Base-by-base conservation (phyloP, 345 rosid species). In the Bruguiera parviflora region DNA sequence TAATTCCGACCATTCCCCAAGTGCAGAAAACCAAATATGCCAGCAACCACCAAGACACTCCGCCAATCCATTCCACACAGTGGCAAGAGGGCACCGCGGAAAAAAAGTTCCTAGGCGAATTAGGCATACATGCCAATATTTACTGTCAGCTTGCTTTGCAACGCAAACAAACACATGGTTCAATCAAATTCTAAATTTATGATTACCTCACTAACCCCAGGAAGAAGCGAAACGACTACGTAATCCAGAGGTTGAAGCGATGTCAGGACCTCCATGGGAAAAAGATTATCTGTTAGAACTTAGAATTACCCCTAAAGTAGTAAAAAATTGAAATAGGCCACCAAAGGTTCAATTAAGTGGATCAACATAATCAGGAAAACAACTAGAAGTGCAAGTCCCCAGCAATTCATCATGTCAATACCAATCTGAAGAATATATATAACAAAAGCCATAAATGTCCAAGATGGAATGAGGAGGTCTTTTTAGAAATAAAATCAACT, bases 201-300 rank as follows among this genome's bases (percentile, higher is more conserved):
- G 32, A 53, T 69, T 71, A 91, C 99, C 90, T 94, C 97, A 61
- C 96, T 86, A 22, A 91, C 57, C 49, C 99, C 96, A 20, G 99
- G 96, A 66, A 94, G 78, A 75, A 90, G 62, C 3, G 98, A 86
- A 60, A 94, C 89, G 58, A 87, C 72, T 56, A 86, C 63, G 80
- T 88, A 94, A 85, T 94, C 97, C 77, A 82, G 58, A 53, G 88
- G 97, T 72, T 89, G 82, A 19, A 94, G 93, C 1, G 95, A 91
- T 74, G 95, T 75, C 72, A 94, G 98, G 58, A 88, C 85, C 97
- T 88, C 81, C 78, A 77, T 46, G 10, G 6, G 28, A 64, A 57
- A 62, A 11, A 29, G 53, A n/a, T 31, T 35, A 25, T 13, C 20
- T 6, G 57, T 49, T 18, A 39, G 63, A 55, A 55, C 18, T 43